A percentile compares a stretch with the other conserved stretches of the same genome.
Conservation (phyloP, 169 alveolate species). For the Plasmodium gonderi region DNA sequence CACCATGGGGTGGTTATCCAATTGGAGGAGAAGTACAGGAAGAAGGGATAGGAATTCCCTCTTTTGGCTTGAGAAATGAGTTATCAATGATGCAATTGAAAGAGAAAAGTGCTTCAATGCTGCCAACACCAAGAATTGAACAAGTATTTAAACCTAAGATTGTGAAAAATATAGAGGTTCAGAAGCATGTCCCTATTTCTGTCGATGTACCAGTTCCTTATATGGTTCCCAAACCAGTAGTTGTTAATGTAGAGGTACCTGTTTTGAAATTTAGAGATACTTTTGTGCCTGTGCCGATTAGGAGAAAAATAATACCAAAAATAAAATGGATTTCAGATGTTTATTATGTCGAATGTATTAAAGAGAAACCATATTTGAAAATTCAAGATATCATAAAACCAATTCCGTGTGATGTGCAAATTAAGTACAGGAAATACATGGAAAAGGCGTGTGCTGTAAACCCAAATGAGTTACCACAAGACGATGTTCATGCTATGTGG, state of each 20-base stretch:
- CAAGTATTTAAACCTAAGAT: constrained; percentile 86
- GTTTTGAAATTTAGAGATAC: constrained; percentile 89
- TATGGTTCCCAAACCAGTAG: constrained; percentile 90
- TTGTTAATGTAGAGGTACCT: constrained; percentile 90
- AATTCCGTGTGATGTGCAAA: constrained; percentile 88
- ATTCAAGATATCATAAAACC: constrained; percentile 88
- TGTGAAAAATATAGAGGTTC: constrained; percentile 82
- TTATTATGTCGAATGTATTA: constrained; percentile 88
- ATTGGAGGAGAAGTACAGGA: constrained; percentile 49
- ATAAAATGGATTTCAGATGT: constrained; percentile 88
- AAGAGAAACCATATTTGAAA: constrained; percentile 87
- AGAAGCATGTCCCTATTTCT: constrained; percentile 86
- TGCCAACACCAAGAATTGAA: constrained; percentile 73
- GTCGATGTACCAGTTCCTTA: constrained; percentile 90
- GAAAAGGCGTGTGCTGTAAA: constrained; percentile 86
- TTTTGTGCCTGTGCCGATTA: constrained; percentile 89
- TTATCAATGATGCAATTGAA: constrained; percentile 9
- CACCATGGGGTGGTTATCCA: neutral
- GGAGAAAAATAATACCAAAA: constrained; percentile 87
- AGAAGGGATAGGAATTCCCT: constrained; percentile 49
- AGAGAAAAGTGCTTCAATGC: constrained; percentile 4
- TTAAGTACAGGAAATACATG: constrained; percentile 83
- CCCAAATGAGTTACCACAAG: constrained; percentile 90
- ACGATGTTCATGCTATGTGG: constrained; percentile 91
- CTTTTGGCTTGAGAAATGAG: constrained; percentile 8